These are phyloP conservation scores for Aspergillus baeticus DNA, from an alignment of 495 filamentous ascomycete species.

Conservation along the genomic window DNA sequence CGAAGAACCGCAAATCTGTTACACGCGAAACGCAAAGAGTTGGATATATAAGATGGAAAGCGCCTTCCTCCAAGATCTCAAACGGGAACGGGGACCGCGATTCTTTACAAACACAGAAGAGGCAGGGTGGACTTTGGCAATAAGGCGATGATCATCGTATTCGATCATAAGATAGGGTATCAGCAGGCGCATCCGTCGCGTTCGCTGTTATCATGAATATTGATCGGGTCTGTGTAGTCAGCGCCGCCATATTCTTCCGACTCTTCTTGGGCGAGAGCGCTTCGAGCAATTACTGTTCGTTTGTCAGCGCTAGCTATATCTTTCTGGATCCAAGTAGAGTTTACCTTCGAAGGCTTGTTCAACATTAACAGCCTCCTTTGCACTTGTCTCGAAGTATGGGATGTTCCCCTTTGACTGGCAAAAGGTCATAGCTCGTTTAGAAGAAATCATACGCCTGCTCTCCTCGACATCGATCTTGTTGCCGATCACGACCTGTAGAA, in stretches of 20 bases:
- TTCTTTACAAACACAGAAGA: conserved; percentile 15
- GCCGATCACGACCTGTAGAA: conserved; percentile 76
- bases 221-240: conserved; percentile 95
- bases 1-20: conserved; percentile 6
- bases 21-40: conserved; percentile 15
- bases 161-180: conserved; percentile 23
- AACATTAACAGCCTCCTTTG: conserved; percentile 97
- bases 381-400: conserved; percentile 98
- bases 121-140: conserved; percentile 8
- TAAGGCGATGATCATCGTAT: conserved; percentile 3
- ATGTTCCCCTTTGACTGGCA: conserved; percentile 97
- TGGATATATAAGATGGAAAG: conserved; percentile 14
- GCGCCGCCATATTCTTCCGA: conserved; percentile 80
- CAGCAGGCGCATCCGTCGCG: conserved; percentile 90
- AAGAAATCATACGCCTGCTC: conserved; percentile 93
- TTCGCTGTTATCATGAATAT: conserved; percentile 91
- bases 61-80: conserved; percentile 3
- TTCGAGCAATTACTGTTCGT: conserved; percentile 83
- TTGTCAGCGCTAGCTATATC: conserved; percentile 1
- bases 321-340: conserved; percentile 5
- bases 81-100: background rate
- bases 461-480: conserved; percentile 99
- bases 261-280: conserved; percentile 94
- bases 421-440: conserved; percentile 93
- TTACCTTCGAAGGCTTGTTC: conserved; percentile 97